Base-by-base conservation (phyloP, 2,329 filamentous ascomycete genomes). In the Cladosporium sp. region DNA sequence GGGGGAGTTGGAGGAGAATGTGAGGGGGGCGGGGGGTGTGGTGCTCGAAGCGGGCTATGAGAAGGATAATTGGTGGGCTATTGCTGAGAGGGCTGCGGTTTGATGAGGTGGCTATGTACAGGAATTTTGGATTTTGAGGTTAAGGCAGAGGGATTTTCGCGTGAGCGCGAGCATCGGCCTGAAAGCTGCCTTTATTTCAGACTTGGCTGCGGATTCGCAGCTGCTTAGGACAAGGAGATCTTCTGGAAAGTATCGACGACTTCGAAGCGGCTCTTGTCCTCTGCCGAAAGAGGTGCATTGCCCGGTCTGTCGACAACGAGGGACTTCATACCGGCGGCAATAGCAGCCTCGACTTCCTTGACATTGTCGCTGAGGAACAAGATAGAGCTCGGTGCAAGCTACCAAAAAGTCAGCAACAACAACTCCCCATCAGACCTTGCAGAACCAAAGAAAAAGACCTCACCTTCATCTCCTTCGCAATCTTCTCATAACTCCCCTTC, bases 21-120 rank as follows among this genome's bases (percentile, higher is more conserved):
- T 95, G 51, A 67, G 69, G 43, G 76, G 78, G 13, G 91, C 85
- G 16, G 90, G 90, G 15, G 93, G 91, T 7, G 71, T 70, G 42
- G 82, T 96, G 12, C 61, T 93, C 19, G 84, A 88, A 57, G 82
- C 82, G 53, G 93, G 93, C 29, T 98, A 97, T 69, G 93, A 98
- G 66, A 91, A 84, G 72, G 93, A 97, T 66, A 98, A 98, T 71
- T 97, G 93, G 93, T 98, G 92, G 92, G 89, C 84, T 48, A 84
- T 95, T 65, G 78, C 57, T 15, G 39, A 42, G 46, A 52, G 54
- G 27, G 25, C 19, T 36, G 4, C 7, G 32, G n/a, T 4, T 33
- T 33, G n/a, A 33, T 33, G 27, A 30, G 12, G 7, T 30, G 7
- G 12, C 27, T 7, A 12, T 7, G 12, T 30, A 30, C 12, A 7